These are phyloP conservation scores for Aspergillus affinis DNA, from an alignment of 495 filamentous ascomycete species.

Conservation along the genomic window DNA sequence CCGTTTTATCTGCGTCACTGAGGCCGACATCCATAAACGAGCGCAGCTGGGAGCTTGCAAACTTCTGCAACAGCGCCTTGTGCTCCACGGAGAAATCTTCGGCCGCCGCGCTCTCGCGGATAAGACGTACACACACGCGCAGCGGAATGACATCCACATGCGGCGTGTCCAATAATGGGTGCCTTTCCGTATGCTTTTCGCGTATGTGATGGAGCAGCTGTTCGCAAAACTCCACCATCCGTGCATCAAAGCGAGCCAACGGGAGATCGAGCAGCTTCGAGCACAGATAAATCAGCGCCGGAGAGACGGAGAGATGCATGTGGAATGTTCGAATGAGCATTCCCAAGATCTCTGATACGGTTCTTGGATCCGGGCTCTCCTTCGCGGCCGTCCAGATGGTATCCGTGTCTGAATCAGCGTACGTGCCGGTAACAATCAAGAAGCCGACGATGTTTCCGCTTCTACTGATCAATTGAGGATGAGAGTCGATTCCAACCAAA, in stretches of 20 bases:
- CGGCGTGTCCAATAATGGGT: slow-evolving; percentile 17
- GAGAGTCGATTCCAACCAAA: slow-evolving; percentile 86
- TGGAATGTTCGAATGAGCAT: slow-evolving; percentile 71
- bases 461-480: slow-evolving; percentile 81
- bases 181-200: slow-evolving; percentile 27
- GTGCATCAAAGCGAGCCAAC: slow-evolving; percentile 55
- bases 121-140: slow-evolving; percentile 62
- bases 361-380: slow-evolving; percentile 79
- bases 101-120: slow-evolving; percentile 59
- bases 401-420: slow-evolving; percentile 71
- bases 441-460: slow-evolving; percentile 86
- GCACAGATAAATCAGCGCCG: slow-evolving; percentile 66
- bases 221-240: slow-evolving; percentile 51
- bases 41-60: slow-evolving; percentile 55
- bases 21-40: slow-evolving; percentile 53
- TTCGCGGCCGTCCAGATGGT: slow-evolving; percentile 81
- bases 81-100: slow-evolving; percentile 39
- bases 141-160: slow-evolving; percentile 39
- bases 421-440: slow-evolving; percentile 76
- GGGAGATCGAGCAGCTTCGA: slow-evolving; percentile 70
- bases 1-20: slow-evolving; percentile 45
- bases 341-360: slow-evolving; percentile 71
- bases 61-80: slow-evolving; percentile 50
- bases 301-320: slow-evolving; percentile 49
- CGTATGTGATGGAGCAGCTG: slow-evolving; percentile 38